phyloP scores from a whole-genome alignment of 768 basidiomycete species.

The Tulasnella sp. region DNA sequence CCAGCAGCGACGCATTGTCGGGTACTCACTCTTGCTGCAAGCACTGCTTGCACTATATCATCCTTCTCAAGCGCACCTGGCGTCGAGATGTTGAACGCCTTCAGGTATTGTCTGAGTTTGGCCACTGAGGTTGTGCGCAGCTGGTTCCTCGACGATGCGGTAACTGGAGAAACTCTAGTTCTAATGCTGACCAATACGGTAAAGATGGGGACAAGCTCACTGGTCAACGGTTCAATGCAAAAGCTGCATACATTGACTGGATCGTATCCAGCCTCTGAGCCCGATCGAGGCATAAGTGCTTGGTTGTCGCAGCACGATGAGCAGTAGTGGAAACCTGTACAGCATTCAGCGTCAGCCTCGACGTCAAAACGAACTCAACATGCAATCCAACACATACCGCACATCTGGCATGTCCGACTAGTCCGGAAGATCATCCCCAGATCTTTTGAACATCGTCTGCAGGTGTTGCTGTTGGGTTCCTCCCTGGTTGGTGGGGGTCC shows the following conservation, averaged over 20 bases:
- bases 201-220: constrained; percentile 22
- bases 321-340: constrained; percentile 36
- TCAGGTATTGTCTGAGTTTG: constrained; percentile 33
- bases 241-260: constrained; percentile 35
- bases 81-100: constrained; percentile 34
- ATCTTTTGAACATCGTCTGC: constrained; percentile 36
- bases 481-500: constrained; percentile 33
- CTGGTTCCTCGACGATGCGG: constrained; percentile 33
- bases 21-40: constrained; percentile 34
- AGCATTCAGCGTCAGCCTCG: neutral
- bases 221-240: constrained; percentile 35
- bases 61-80: constrained; percentile 36
- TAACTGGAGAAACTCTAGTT: constrained; percentile 28
- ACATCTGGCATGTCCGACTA: constrained; percentile 32
- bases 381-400: constrained; percentile 32
- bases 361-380: neutral
- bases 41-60: constrained; percentile 35
- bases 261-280: constrained; percentile 35
- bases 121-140: constrained; percentile 30
- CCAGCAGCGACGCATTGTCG: neutral
- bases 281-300: constrained; percentile 33
- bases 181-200: neutral
- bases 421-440: constrained; percentile 35
- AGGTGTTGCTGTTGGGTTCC: constrained; percentile 33
- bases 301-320: constrained; percentile 37